Conservation (phyloP, 106 monocot genomes). For the Narthecium ossifragum region DNA sequence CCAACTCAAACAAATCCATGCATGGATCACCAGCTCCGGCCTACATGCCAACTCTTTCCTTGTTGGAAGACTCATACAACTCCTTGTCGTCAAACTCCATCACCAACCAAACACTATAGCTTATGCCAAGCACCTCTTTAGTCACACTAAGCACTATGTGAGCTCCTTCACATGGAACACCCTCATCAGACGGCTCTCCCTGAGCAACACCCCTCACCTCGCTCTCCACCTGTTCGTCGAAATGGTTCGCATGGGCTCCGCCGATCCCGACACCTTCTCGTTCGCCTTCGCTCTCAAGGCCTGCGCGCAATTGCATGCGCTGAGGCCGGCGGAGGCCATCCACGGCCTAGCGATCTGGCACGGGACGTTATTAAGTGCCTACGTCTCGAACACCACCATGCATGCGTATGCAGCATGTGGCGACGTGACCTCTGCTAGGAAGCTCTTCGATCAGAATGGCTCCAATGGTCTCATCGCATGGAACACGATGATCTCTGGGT, state of each 20-base stretch:
- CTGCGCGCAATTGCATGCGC: conserved; percentile 9
- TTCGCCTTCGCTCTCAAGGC: conserved; percentile 22
- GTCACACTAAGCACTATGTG: neutral
- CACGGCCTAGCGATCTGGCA: conserved; percentile 7
- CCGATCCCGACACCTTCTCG: conserved; percentile 11
- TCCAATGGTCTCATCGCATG: conserved; percentile 1
- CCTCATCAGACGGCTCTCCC: conserved; percentile 13
- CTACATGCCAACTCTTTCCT: conserved; percentile 17
- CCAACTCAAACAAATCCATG: conserved; percentile 27
- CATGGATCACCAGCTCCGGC: conserved; percentile 15
- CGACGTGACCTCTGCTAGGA: conserved; percentile 4
- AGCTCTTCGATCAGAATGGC: conserved; percentile 6
- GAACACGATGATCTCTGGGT: conserved; percentile 26
- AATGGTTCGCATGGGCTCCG: conserved; percentile 16
- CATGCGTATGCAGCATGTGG: conserved; percentile 26
- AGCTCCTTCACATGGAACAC: neutral
- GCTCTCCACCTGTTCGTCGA: conserved; percentile 25
- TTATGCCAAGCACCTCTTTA: conserved; percentile 8
- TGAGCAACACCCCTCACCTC: conserved; percentile 1
- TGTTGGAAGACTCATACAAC: conserved; percentile 5
- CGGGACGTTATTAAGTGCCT: neutral
- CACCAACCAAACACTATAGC: neutral
- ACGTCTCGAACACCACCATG: conserved; percentile 13
- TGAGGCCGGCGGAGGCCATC: neutral
- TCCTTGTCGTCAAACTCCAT: neutral